Evolutionary conservation across 2,329 filamentous ascomycete genomes (phyloP), one percentile per base, ranked within the genome.

Genomic region (Mycosphaerella arachidis): DNA sequence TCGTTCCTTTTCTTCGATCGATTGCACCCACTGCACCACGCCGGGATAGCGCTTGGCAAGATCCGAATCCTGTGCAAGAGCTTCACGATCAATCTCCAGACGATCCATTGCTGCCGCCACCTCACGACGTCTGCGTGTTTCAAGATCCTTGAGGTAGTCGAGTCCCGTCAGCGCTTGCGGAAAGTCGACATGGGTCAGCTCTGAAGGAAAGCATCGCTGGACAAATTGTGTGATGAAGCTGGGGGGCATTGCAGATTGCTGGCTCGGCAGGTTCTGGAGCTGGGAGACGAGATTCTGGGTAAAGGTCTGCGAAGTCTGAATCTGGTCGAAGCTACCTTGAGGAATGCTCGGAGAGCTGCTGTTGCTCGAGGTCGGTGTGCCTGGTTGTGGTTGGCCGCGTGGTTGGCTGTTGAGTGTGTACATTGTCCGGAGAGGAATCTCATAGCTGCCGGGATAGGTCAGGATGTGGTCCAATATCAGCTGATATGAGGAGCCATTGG

Each of bases 371-470:
- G 71, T 72, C 8, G 75, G 71, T 4, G 73, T 66, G 43, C 55
- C 59, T n/a, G 58, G 51, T n/a, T 60, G 59, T 31, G 57, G 65
- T 40, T 76, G 73, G n/a, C 75, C 73, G 54, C 77, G 79, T 18
- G 84, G 79, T 18, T 82, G 80, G 62, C 82, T 85, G 70, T 88
- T 88, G 71, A 88, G 78, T 29, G 82, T 81, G 75, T 87, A 88
- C 83, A 88, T 87, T 63, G 84, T 87, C 59, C 85, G 82, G 30
- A 88, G 78, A 20, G 86, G 86, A 33, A 88, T 84, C 67, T 88
- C 86, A 69, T 88, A 87, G 66, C 79, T 82, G 67, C 79, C 81
- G 8, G 84, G 84, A 69, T 87, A 85, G 59, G 82, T 80, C 56
- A 86, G 74, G 59, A 86, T 78, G 70, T 85, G 83, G 59, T 85